Evolutionary conservation across 2,329 filamentous ascomycete species (phyloP), one percentile per base, ranked within the genome.

Genomic region (Xylaria hypoxylon): DNA sequence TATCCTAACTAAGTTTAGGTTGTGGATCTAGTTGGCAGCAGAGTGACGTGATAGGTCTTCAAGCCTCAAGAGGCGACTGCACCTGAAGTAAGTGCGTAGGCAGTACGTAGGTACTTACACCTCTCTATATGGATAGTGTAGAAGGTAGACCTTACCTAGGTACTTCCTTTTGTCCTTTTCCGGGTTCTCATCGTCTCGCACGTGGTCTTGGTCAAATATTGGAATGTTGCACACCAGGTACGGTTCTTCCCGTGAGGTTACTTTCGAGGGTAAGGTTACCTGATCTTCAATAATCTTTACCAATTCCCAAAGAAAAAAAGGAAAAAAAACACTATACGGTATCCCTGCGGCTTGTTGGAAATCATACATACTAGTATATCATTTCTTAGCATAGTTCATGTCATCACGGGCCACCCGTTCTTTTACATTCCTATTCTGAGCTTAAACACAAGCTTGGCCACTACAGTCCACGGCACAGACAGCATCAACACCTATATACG

Each of bases 11-110:
- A 26, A 40, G 48, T 50, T 44, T 61, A 50, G 24, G 19, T 33
- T 44, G 64, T 66, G 64, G 59, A 50, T 51, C 64, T 24, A 7
- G 42, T 47, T 40, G 22, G 47, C 59, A 35, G 64, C 40, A 62
- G 58, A 56, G 65, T 68, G 65, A 68, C 65, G 65, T 68, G 65
- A 65, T 68, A 65, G 62, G 65, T 31, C 55, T 64, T 52, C 38
- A 58, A 60, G 47, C 56, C 24, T 67, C 61, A 57, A 64, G 52
- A 64, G 45, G 57, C 40, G 15, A 40, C 47, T 64, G 42, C 40
- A 17, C 15, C 38, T 31, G 28, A 22, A 40, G 45, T 31, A 26
- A 57, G 38, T 13, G 52, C n/a, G n/a, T n/a, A n/a, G n/a, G n/a
- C n/a, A 48, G 28, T 40, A 45, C 31, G 10, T 57, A 24, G n/a